Conservation (phyloP, 768 basidiomycete genomes). For the Collybia sordida region DNA sequence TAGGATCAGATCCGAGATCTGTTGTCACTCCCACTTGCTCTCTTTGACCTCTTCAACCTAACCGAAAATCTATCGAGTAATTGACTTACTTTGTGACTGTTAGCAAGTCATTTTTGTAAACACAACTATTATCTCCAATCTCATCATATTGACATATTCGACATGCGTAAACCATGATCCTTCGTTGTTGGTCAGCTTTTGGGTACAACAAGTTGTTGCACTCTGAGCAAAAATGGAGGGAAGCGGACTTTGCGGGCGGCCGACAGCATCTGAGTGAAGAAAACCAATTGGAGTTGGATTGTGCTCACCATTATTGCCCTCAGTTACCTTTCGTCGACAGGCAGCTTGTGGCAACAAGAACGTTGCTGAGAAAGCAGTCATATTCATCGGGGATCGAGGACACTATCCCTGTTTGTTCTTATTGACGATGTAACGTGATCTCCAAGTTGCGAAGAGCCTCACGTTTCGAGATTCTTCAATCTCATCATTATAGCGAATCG, state of each 20-base stretch:
- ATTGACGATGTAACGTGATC: no score
- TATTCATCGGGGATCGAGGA: no score
- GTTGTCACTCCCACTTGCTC: slow-evolving; percentile 92
- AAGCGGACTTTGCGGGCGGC: slow-evolving; percentile 47
- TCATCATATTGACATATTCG: slow-evolving; percentile 89
- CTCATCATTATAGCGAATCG: no score
- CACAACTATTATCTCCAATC: slow-evolving; percentile 82
- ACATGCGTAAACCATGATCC: slow-evolving; percentile 88
- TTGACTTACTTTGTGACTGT: slow-evolving; percentile 83
- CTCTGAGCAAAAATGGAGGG: slow-evolving; percentile 89
- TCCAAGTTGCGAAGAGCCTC: no score
- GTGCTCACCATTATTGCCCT: no score
- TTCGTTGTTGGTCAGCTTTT: slow-evolving; percentile 83
- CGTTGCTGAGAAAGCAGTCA: no score
- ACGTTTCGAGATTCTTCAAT: no score
- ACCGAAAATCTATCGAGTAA: slow-evolving; percentile 17
- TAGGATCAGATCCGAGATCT: slow-evolving; percentile 87
- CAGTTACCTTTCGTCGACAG: no score
- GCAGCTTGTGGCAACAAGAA: no score
- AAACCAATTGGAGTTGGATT: not conserved
- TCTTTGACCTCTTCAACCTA: slow-evolving; percentile 38
- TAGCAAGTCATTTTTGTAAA: slow-evolving; percentile 91
- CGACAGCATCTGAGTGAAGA: not conserved
- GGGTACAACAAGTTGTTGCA: slow-evolving; percentile 96
- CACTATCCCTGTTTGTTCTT: no score